phyloP scores from a whole-genome alignment of 768 basidiomycete species.

The Boletales sp. region DNA sequence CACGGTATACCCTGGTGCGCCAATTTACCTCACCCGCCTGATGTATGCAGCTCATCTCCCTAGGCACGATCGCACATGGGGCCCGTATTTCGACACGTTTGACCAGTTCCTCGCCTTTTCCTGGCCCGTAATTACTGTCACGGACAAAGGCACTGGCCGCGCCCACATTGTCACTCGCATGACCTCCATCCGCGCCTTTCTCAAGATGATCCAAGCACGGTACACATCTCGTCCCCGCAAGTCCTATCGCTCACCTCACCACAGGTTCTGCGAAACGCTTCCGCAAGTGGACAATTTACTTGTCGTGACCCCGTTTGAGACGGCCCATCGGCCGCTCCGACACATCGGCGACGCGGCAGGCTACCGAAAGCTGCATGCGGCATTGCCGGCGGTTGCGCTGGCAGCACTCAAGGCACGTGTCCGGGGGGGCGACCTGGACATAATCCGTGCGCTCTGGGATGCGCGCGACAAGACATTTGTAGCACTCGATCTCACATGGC shows the following conservation, averaged over 20 bases:
- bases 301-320: conserved; percentile 66
- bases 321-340: conserved; percentile 61
- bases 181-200: conserved; percentile 66
- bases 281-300: conserved; percentile 72
- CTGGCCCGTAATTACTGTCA: conserved; percentile 79
- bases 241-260: neutral
- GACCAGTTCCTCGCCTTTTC: conserved; percentile 77
- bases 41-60: neutral
- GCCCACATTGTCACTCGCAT: conserved; percentile 80
- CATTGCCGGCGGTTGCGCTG: conserved; percentile 66
- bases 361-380: conserved; percentile 68
- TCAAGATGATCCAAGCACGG: conserved; percentile 86
- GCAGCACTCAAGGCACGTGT: conserved; percentile 64
- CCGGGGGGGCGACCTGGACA: conserved; percentile 59
- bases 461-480: conserved; percentile 70
- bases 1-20: conserved; percentile 64
- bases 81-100: conserved; percentile 72
- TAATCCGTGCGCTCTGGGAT: conserved; percentile 66
- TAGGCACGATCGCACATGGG: conserved; percentile 83
- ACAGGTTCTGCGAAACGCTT: conserved; percentile 69
- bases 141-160: conserved; percentile 65
- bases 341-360: conserved; percentile 62
- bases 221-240: conserved; percentile 13
- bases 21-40: no score
- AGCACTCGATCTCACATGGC: conserved; percentile 72